These are phyloP conservation scores for Marsdenia floribunda DNA, from an alignment of 257 asterid species.

Conservation along the genomic window DNA sequence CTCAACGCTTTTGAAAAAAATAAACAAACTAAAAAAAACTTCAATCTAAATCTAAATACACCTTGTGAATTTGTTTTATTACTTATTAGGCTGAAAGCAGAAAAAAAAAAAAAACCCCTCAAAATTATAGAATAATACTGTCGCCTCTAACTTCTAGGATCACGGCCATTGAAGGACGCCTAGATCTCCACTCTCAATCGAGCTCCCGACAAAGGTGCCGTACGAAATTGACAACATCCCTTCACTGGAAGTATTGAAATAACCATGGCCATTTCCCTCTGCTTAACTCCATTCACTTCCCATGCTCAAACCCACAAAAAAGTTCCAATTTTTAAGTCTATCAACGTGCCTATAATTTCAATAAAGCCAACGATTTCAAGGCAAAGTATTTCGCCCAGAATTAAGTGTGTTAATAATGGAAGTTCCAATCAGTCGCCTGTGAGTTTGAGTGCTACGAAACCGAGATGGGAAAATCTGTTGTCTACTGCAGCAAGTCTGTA, in stretches of 20 bases:
- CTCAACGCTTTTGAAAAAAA: no score
- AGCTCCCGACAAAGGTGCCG: not conserved
- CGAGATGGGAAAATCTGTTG: constrained; percentile 59
- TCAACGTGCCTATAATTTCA: constrained; percentile 25
- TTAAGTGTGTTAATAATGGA: constrained; percentile 20
- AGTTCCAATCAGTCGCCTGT: constrained; percentile 19
- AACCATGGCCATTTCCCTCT: constrained; percentile 48
- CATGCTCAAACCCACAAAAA: constrained; percentile 20
- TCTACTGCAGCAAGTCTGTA: constrained; percentile 66
- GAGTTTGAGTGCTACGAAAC: constrained; percentile 30
- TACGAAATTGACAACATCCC: not conserved
- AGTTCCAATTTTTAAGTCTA: constrained; percentile 28
- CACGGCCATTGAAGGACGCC: no score
- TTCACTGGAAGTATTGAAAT: constrained; percentile 1
- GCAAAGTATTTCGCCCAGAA: constrained; percentile 16
- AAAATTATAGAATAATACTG: no score
- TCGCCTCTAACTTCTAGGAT: no score
- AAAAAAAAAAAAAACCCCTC: no score
- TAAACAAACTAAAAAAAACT: no score
- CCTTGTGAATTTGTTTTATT: no score
- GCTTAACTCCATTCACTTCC: constrained; percentile 35
- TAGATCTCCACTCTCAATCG: not conserved
- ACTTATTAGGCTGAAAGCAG: no score
- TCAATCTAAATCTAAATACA: no score
- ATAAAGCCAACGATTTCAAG: constrained; percentile 16